Percentiles rank a stretch among this genome's conserved stretches.
phyloP scores from a whole-genome alignment of 2,329 filamentous ascomycete genomes.

The Phialophora chinensis region DNA sequence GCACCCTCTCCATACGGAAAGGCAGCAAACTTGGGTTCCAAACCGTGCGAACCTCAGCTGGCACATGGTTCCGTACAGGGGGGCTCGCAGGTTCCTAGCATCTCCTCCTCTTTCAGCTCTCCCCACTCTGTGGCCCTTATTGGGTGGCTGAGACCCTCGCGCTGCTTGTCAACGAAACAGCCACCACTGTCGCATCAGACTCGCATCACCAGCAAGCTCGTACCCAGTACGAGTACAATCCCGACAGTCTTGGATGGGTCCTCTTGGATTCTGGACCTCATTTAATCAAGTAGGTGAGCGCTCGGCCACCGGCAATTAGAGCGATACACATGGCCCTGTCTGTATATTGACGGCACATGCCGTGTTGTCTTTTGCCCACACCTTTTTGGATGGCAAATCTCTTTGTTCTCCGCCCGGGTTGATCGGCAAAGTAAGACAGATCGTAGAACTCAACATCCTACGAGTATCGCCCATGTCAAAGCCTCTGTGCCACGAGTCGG shows the following conservation, averaged over 20 bases:
- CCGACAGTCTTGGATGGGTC: neutral
- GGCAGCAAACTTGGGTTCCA: neutral
- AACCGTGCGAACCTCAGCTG: neutral
- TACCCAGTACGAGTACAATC: neutral
- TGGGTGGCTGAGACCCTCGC: neutral
- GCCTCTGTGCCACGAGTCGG: neutral
- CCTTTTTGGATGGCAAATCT: neutral
- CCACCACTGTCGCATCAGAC: neutral
- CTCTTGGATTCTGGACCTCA: neutral
- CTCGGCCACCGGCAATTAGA: neutral
- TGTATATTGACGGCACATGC: neutral
- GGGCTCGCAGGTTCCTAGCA: neutral
- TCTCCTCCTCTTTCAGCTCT: neutral
- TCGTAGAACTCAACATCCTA: neutral
- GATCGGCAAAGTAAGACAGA: neutral
- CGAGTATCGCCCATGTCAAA: neutral
- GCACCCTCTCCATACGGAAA: neutral
- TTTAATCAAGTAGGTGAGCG: neutral
- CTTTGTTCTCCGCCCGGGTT: neutral
- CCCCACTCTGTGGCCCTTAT: neutral
- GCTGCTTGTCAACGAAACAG: neutral
- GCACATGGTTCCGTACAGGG: neutral
- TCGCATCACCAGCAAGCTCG: neutral
- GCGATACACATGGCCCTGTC: too few species aligned
- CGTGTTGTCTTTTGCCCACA: neutral